Conservation (phyloP, 495 filamentous ascomycete species). For the Cryomyces minteri region DNA sequence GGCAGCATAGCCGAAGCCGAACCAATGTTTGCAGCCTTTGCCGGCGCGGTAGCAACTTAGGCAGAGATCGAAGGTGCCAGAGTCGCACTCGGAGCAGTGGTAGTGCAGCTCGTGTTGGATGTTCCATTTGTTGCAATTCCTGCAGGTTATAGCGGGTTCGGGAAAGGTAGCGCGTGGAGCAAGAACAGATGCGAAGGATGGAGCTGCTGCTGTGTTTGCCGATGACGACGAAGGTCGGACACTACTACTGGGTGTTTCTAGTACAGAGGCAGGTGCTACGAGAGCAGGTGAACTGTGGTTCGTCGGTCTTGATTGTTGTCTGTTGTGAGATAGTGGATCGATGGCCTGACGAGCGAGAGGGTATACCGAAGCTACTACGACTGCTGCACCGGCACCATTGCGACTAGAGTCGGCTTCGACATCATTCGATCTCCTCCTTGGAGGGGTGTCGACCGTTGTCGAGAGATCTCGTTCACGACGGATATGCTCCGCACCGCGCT, state of each 20-base stretch:
- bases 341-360: too few relatives aligned
- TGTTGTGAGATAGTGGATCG: too few relatives aligned
- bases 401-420: too few relatives aligned
- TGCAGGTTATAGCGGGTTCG: slow-evolving; percentile 58
- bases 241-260: not conserved
- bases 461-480: too few relatives aligned
- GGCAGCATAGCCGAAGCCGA: slow-evolving; percentile 51
- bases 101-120: slow-evolving; percentile 74
- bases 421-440: too few relatives aligned
- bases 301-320: not conserved
- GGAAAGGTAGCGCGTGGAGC: slow-evolving; percentile 20
- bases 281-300: not conserved
- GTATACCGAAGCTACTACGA: too few relatives aligned
- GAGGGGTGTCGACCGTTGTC: too few relatives aligned
- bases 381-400: too few relatives aligned
- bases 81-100: slow-evolving; percentile 47
- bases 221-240: not conserved
- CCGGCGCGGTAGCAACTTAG: slow-evolving; percentile 53
- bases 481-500: too few relatives aligned
- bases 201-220: not conserved
- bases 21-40: slow-evolving; percentile 64
- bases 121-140: slow-evolving; percentile 39
- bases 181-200: not conserved
- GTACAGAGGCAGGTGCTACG: not conserved
- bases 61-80: slow-evolving; percentile 61